phyloP scores from a whole-genome alignment of 371 early-diverging fungal genomes.

The Lichtheimia ornata region DNA sequence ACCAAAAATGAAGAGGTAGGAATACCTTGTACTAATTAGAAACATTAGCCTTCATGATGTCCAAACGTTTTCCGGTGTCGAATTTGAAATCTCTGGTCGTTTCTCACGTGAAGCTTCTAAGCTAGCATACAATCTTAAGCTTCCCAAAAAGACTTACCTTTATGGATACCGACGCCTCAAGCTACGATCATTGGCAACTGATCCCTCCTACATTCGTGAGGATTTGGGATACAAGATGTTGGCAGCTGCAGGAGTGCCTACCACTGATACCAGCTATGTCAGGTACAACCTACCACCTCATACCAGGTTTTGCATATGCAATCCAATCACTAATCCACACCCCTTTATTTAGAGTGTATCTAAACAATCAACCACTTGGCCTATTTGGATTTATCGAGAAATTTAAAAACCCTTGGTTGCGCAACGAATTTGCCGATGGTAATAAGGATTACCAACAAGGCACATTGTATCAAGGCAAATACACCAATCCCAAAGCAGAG shows the following conservation, averaged over 20 bases:
- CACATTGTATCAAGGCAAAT: conserved; percentile 31
- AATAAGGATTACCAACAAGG: conserved; percentile 26
- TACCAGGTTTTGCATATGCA: too few relatives aligned
- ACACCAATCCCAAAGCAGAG: neutral
- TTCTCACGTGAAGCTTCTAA: conserved; percentile 30
- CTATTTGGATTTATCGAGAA: conserved; percentile 40
- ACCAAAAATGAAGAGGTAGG: neutral
- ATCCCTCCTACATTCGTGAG: conserved; percentile 44
- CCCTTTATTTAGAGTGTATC: conserved; percentile 20
- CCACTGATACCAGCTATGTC: conserved; percentile 25
- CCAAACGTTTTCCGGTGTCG: conserved; percentile 17
- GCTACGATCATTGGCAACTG: conserved; percentile 30
- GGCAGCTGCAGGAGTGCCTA: conserved; percentile 24
- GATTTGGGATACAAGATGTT: conserved; percentile 28
- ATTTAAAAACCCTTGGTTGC: conserved; percentile 33
- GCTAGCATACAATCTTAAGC: conserved; percentile 34
- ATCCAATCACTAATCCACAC: neutral
- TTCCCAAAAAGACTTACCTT: conserved; percentile 19
- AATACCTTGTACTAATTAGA: neutral
- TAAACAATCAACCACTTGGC: conserved; percentile 37
- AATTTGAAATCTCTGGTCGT: conserved; percentile 33
- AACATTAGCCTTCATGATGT: conserved; percentile 18
- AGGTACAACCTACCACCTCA: conserved; percentile 5
- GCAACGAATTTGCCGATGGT: conserved; percentile 34
- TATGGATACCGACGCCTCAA: conserved; percentile 32